Conservation (phyloP, 345 rosid genomes). For the Salix viminalis region DNA sequence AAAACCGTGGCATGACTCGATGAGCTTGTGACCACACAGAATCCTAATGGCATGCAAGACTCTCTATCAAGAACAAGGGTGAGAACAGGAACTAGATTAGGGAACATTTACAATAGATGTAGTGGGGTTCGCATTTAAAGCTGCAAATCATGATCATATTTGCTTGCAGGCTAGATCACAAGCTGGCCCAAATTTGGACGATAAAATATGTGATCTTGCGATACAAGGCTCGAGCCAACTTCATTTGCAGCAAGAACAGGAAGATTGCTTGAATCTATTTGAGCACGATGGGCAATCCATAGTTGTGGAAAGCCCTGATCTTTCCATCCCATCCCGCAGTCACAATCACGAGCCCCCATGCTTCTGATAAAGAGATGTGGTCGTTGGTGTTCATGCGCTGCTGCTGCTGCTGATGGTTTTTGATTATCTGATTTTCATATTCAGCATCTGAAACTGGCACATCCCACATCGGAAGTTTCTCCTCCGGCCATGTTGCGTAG, state of each 20-base stretch:
- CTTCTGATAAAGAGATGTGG: slow-evolving; percentile 22
- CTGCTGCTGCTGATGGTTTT: slow-evolving; percentile 4
- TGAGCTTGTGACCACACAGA: neutral
- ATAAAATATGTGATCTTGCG: neutral
- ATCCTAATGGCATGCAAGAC: neutral
- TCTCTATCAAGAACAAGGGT: neutral
- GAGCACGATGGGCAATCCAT: slow-evolving; percentile 53
- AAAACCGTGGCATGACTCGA: neutral
- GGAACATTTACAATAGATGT: neutral
- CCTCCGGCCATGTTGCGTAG: slow-evolving; percentile 91
- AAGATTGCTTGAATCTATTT: slow-evolving; percentile 8
- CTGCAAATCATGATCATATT: neutral
- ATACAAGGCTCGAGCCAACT: neutral
- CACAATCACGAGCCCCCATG: slow-evolving; percentile 81
- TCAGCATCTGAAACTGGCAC: slow-evolving; percentile 7
- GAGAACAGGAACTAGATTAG: neutral
- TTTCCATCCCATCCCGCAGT: slow-evolving; percentile 70
- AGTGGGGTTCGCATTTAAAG: neutral
- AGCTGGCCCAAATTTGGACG: neutral
- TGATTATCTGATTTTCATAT: neutral
- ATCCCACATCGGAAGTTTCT: slow-evolving; percentile 56
- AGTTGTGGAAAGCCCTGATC: slow-evolving; percentile 68
- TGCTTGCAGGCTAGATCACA: neutral
- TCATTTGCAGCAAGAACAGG: neutral
- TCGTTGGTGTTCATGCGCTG: neutral